Evolutionary conservation across 176 grass and related monocot genomes (phyloP).

Genomic region (Oropetium thomaeum): DNA sequence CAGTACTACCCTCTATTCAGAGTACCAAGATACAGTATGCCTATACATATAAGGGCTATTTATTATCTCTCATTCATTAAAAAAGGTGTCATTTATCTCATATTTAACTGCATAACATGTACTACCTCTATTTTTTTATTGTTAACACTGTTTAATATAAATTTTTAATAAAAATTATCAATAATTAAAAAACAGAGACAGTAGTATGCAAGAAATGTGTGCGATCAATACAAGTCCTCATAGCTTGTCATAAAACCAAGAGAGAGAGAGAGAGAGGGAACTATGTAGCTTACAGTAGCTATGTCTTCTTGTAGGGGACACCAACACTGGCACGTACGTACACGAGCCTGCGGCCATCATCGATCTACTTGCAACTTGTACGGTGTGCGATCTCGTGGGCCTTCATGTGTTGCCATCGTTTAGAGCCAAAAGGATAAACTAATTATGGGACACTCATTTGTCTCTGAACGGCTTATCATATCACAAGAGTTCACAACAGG

Average conservation of each 20-base stretch:
- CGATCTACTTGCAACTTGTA: neutral
- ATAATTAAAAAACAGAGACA: too few relatives aligned
- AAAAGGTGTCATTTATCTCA: too few relatives aligned
- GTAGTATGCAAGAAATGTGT: neutral
- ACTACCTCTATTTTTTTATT: too few relatives aligned
- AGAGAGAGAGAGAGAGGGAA: too few relatives aligned
- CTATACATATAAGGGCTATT: too few relatives aligned
- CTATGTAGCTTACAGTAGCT: too few relatives aligned
- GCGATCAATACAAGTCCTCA: neutral
- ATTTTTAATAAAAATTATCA: too few relatives aligned
- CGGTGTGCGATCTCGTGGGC: neutral
- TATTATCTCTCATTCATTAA: too few relatives aligned
- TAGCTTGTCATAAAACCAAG: neutral
- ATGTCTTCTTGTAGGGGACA: conserved; percentile 4
- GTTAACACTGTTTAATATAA: too few relatives aligned
- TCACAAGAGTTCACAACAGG: neutral
- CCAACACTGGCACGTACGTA: neutral
- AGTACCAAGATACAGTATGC: neutral
- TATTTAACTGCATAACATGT: neutral
- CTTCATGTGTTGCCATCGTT: conserved; percentile 20
- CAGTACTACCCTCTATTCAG: neutral
- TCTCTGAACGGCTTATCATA: neutral
- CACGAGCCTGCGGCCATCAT: neutral
- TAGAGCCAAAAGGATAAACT: conserved; percentile 22
- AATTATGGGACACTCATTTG: neutral